A percentile compares a stretch with the other conserved stretches of the same genome.
Evolutionary conservation across 306 rosid species (phyloP).

Genomic region (Glycine soja): DNA sequence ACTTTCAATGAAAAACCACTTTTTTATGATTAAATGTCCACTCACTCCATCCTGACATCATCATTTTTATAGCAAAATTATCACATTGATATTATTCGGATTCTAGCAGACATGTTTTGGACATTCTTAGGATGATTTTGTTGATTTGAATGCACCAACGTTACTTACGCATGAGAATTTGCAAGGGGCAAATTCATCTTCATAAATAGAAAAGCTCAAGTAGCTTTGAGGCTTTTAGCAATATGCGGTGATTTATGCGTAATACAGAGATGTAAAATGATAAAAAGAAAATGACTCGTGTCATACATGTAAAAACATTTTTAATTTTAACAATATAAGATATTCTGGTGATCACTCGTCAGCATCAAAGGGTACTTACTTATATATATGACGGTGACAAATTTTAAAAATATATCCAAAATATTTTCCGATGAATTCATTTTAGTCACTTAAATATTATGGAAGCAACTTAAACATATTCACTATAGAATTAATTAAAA

Average conservation of each 20-base stretch:
- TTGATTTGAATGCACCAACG: constrained; percentile 20
- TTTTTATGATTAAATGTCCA: constrained; percentile 36
- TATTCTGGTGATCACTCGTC: no score
- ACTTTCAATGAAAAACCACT: constrained; percentile 15
- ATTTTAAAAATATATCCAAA: no score
- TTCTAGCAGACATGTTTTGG: constrained; percentile 33
- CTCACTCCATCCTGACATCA: constrained; percentile 30
- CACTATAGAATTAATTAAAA: no score
- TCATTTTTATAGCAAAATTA: constrained; percentile 38
- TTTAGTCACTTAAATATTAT: no score
- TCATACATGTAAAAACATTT: background rate
- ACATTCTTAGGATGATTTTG: constrained; percentile 19
- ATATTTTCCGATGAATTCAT: no score
- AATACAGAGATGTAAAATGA: background rate
- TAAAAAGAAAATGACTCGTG: background rate
- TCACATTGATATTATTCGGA: constrained; percentile 13
- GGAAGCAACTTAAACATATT: no score
- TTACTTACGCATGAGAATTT: background rate
- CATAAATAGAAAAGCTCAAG: background rate
- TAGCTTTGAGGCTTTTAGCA: background rate
- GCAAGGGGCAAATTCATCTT: background rate
- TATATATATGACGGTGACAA: no score
- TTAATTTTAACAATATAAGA: background rate
- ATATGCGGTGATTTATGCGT: background rate
- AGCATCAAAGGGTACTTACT: no score